These are phyloP conservation scores for Sechiopsis laciniata DNA, from an alignment of 306 rosid genomes.

Conservation along the genomic window DNA sequence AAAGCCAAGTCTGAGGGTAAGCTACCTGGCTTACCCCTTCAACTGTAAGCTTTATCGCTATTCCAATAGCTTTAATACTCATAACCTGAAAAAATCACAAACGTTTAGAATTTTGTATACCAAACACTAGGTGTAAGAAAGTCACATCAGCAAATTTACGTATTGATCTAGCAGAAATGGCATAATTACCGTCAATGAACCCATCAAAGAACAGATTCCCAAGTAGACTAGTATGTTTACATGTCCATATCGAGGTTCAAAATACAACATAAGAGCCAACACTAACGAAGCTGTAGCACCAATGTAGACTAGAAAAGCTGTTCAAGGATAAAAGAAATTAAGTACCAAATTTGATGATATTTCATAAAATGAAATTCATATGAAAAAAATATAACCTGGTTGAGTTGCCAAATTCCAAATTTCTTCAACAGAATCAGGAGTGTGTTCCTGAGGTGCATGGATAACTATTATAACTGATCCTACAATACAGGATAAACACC, in stretches of 20 bases:
- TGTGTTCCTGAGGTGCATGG: conserved; percentile 89
- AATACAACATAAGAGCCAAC: conserved; percentile 63
- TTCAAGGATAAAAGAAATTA: conserved; percentile 17
- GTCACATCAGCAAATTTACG: background rate
- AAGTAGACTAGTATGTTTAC: conserved; percentile 72
- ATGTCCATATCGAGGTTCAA: conserved; percentile 81
- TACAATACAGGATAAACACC: conserved; percentile 77
- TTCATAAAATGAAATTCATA: background rate
- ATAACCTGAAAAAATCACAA: conserved; percentile 54
- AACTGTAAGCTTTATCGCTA: conserved; percentile 80
- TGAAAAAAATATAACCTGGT: conserved; percentile 45
- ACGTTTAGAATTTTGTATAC: background rate
- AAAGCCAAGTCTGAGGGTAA: conserved; percentile 95
- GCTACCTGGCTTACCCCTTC: conserved; percentile 78
- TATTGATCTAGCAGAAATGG: conserved; percentile 5
- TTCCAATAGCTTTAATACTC: conserved; percentile 94
- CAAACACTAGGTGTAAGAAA: background rate
- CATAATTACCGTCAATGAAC: conserved; percentile 74
- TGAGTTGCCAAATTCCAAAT: conserved; percentile 80
- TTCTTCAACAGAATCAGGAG: conserved; percentile 66
- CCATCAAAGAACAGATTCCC: conserved; percentile 85
- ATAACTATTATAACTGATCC: conserved; percentile 86
- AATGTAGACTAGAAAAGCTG: conserved; percentile 63
- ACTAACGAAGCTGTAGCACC: conserved; percentile 59
- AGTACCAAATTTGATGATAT: background rate